These are phyloP conservation scores for Adansonia grandidieri DNA, from an alignment of 441 rosid genomes.

Conservation along the genomic window DNA sequence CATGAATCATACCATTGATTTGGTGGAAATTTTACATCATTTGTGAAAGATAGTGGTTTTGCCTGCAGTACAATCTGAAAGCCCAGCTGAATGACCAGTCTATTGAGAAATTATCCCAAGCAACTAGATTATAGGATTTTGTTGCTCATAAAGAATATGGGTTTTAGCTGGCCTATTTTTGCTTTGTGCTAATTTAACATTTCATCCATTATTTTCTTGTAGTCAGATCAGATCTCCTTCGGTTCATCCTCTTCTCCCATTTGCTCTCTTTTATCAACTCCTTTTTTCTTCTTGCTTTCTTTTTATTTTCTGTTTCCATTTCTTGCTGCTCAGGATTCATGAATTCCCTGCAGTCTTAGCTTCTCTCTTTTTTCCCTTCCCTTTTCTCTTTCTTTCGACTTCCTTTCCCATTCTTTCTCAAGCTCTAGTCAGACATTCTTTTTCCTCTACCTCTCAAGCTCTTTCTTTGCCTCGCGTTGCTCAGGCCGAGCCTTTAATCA, in stretches of 20 bases:
- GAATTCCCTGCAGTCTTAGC: conserved; percentile 48
- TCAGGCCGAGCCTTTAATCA: conserved; percentile 64
- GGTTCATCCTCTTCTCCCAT: conserved; percentile 67
- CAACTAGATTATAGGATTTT: conserved; percentile 64
- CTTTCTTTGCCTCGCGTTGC: conserved; percentile 60
- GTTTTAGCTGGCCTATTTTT: conserved; percentile 68
- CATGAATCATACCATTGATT: conserved; percentile 70
- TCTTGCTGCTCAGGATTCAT: conserved; percentile 48
- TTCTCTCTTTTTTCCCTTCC: conserved; percentile 57
- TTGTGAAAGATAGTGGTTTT: conserved; percentile 69
- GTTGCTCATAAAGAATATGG: conserved; percentile 74
- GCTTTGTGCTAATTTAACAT: conserved; percentile 62
- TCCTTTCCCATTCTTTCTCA: conserved; percentile 55
- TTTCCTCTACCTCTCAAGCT: conserved; percentile 59
- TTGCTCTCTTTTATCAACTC: conserved; percentile 59
- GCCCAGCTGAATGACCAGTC: conserved; percentile 67
- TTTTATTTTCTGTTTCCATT: conserved; percentile 66
- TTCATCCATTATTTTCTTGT: conserved; percentile 68
- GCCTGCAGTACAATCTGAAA: conserved; percentile 66
- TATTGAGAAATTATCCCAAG: conserved; percentile 75
- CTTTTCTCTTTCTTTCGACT: conserved; percentile 63
- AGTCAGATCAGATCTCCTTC: conserved; percentile 53
- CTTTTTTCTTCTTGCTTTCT: conserved; percentile 59
- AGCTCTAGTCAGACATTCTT: conserved; percentile 47
- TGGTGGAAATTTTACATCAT: conserved; percentile 86